phyloP scores from a whole-genome alignment of 1,139 yeast species.

The Protomyces lactucae-debilis region DNA sequence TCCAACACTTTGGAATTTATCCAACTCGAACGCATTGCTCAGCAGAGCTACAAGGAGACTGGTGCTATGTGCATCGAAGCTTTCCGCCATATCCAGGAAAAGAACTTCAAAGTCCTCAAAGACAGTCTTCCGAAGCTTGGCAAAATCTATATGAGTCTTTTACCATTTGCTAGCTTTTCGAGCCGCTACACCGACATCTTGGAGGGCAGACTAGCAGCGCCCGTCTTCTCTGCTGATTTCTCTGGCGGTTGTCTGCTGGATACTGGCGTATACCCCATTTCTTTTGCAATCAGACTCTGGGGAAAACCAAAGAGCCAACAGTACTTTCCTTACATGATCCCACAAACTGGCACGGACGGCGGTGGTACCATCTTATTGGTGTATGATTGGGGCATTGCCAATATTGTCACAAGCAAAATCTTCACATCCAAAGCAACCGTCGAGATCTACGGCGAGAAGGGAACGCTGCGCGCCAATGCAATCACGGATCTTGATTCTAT shows the following conservation, averaged over 20 bases:
- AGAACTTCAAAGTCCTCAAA: slow-evolving; percentile 12
- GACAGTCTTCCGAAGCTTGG: slow-evolving; percentile 1
- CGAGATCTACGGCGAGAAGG: slow-evolving; percentile 21
- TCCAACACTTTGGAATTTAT: slow-evolving; percentile 49
- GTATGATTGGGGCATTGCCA: slow-evolving; percentile 7
- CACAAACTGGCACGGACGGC: slow-evolving; percentile 22
- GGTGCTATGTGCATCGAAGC: slow-evolving; percentile 21
- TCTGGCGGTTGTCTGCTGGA: slow-evolving; percentile 24
- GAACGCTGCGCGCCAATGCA: slow-evolving; percentile 14
- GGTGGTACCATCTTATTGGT: slow-evolving; percentile 16
- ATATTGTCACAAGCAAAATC: slow-evolving; percentile 13
- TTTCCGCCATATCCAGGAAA: slow-evolving; percentile 18
- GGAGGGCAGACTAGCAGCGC: slow-evolving; percentile 11
- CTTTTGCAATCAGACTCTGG: slow-evolving; percentile 24
- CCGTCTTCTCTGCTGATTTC: slow-evolving; percentile 10
- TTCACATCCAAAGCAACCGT: slow-evolving; percentile 7
- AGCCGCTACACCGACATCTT: slow-evolving; percentile 13
- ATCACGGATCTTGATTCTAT: slow-evolving; percentile 22
- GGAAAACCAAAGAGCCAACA: slow-evolving; percentile 21
- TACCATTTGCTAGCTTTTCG: slow-evolving; percentile 15
- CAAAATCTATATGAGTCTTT: slow-evolving; percentile 1
- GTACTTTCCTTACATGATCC: slow-evolving; percentile 10
- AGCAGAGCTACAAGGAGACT: slow-evolving; percentile 2
- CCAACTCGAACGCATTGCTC: slow-evolving; percentile 36
- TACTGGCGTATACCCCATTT: slow-evolving; percentile 20